Conservation (phyloP, 176 grass and related monocot species). For the Echinochloa phyllopogon region DNA sequence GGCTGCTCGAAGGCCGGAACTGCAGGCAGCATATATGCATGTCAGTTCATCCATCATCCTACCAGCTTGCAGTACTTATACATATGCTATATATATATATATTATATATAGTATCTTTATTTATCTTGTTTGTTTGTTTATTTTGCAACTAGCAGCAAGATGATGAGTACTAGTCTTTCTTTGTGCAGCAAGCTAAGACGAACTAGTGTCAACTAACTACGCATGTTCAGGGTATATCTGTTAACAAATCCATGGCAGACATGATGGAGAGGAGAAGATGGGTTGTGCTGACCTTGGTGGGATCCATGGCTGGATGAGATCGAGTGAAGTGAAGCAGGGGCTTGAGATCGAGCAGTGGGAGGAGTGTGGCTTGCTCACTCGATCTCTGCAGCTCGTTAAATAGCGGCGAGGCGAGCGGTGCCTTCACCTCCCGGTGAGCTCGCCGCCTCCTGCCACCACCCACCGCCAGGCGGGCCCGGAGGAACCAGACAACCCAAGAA, state of each 20-base stretch:
- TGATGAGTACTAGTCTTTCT: too few species aligned
- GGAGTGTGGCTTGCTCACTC: slow-evolving; percentile 19
- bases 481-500: neutral
- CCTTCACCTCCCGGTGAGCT: slow-evolving; percentile 17
- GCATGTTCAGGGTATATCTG: too few species aligned
- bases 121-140: neutral
- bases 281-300: slow-evolving; percentile 39
- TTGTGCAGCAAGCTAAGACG: too few species aligned
- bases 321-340: neutral
- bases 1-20: slow-evolving; percentile 82
- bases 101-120: too few species aligned
- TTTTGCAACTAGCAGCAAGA: too few species aligned
- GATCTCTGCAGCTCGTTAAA: slow-evolving; percentile 25
- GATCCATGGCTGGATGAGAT: slow-evolving; percentile 30
- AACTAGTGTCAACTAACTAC: too few species aligned
- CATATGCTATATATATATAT: too few species aligned
- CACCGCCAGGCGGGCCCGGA: neutral
- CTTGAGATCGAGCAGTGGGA: too few species aligned
- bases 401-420: neutral
- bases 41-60: neutral
- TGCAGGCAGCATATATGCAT: neutral
- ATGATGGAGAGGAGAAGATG: too few species aligned
- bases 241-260: too few species aligned
- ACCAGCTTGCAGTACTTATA: too few species aligned
- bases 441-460: neutral